These are phyloP conservation scores for Fusarium beomiforme DNA, from an alignment of 2,329 filamentous ascomycete species.

Conservation along the genomic window DNA sequence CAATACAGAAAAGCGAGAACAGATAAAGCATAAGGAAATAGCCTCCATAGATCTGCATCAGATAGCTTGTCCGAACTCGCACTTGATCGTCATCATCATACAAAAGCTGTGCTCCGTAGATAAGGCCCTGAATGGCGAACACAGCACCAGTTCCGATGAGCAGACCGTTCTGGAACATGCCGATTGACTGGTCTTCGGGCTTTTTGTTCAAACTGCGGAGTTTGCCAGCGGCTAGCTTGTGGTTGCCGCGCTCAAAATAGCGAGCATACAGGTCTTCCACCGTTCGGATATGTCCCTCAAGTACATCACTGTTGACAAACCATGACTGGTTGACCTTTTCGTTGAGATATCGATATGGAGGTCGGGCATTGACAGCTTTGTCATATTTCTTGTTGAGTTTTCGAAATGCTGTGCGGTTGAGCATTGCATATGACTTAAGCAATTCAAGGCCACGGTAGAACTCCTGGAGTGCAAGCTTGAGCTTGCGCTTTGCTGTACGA, in stretches of 20 bases:
- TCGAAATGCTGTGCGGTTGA: constrained; percentile 92
- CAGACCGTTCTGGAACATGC: constrained; percentile 70
- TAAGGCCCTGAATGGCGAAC: constrained; percentile 72
- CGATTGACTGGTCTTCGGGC: constrained; percentile 64
- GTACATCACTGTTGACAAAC: constrained; percentile 89
- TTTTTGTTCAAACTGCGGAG: constrained; percentile 76
- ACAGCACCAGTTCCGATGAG: constrained; percentile 75
- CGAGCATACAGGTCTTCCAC: constrained; percentile 93
- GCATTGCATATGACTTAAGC: constrained; percentile 87
- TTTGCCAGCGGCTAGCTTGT: constrained; percentile 89
- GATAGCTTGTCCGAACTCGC: constrained; percentile 67
- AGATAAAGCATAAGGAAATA: constrained; percentile 88
- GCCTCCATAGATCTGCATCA: constrained; percentile 91
- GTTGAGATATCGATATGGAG: constrained; percentile 82
- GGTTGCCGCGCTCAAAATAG: constrained; percentile 94
- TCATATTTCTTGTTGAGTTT: constrained; percentile 99
- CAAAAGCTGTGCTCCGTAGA: constrained; percentile 67
- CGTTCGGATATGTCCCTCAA: constrained; percentile 81
- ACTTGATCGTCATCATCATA: constrained; percentile 59
- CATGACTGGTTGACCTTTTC: constrained; percentile 91
- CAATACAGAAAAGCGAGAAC: constrained; percentile 84
- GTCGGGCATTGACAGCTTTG: constrained; percentile 84
- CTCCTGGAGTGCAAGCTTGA: constrained; percentile 91
- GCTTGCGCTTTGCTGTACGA: constrained; percentile 85
- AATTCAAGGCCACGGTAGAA: constrained; percentile 93